Evolutionary conservation across 345 rosid species (phyloP).

Genomic region (Pugionium dolabratum): DNA sequence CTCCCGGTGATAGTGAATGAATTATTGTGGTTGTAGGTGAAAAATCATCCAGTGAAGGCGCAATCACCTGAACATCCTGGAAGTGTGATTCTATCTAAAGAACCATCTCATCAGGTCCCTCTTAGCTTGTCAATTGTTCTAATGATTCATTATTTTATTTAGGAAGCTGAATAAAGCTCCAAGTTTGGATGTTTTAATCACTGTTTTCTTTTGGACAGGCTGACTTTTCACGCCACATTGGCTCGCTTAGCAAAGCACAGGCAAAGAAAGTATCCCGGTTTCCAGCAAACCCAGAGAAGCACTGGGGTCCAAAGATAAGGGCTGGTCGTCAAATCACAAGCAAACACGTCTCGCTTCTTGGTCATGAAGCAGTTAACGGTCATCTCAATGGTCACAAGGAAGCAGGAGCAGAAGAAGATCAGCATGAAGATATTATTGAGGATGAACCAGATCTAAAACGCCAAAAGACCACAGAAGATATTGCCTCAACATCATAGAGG

Average conservation of each 20-base stretch:
- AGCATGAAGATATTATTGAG: slow-evolving; percentile 29
- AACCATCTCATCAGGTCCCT: slow-evolving; percentile 76
- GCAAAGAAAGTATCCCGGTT: slow-evolving; percentile 86
- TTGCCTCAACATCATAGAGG: slow-evolving; percentile 31
- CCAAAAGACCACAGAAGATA: slow-evolving; percentile 35
- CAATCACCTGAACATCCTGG: slow-evolving; percentile 84
- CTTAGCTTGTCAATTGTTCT: neutral
- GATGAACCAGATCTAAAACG: slow-evolving; percentile 39
- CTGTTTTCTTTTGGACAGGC: slow-evolving; percentile 52
- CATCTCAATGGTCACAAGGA: slow-evolving; percentile 54
- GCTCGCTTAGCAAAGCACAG: slow-evolving; percentile 95
- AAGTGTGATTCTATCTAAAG: slow-evolving; percentile 86
- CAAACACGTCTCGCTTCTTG: slow-evolving; percentile 93
- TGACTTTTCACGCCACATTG: slow-evolving; percentile 82
- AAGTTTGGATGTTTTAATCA: slow-evolving; percentile 8
- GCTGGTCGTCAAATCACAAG: slow-evolving; percentile 96
- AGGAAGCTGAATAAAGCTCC: slow-evolving; percentile 3
- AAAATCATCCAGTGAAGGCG: slow-evolving; percentile 89
- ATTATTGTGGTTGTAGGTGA: slow-evolving; percentile 52
- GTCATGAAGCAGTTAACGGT: slow-evolving; percentile 83
- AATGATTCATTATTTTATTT: neutral
- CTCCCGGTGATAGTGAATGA: neutral
- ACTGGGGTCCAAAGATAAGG: slow-evolving; percentile 97
- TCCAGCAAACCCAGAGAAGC: slow-evolving; percentile 97
- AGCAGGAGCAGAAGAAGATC: slow-evolving; percentile 40